Percentiles rank a stretch among this genome's conserved stretches.
Conservation (phyloP, 805 yeast species). For the Yamadazyma phyllophila region DNA sequence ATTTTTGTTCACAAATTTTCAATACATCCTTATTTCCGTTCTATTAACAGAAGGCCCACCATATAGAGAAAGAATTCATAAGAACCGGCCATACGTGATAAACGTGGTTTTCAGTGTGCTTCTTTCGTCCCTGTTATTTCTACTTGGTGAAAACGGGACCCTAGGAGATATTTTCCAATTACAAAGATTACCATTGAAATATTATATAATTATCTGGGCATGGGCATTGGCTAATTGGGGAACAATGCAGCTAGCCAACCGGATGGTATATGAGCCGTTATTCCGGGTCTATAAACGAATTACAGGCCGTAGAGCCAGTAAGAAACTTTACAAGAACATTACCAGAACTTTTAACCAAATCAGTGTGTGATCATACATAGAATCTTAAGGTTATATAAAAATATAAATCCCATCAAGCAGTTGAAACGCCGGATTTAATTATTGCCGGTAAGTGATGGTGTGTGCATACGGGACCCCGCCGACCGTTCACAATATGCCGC, state of each 20-base stretch:
- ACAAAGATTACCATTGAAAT: slow-evolving; percentile 52
- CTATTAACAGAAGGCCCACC: slow-evolving; percentile 93
- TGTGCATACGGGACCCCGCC: neutral
- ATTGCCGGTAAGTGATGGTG: neutral
- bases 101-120: slow-evolving; percentile 53
- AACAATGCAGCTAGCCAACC: slow-evolving; percentile 46
- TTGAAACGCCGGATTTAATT: neutral
- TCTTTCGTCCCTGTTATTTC: slow-evolving; percentile 55
- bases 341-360: slow-evolving; percentile 13
- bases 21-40: slow-evolving; percentile 80
- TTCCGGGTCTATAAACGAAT: slow-evolving; percentile 5
- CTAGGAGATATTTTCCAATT: slow-evolving; percentile 75
- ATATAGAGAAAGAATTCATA: slow-evolving; percentile 70
- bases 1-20: slow-evolving; percentile 80
- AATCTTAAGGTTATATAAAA: neutral
- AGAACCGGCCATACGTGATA: slow-evolving; percentile 67
- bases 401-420: no score
- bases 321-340: slow-evolving; percentile 41
- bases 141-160: slow-evolving; percentile 47
- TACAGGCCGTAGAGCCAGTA: slow-evolving; percentile 23
- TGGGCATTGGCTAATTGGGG: slow-evolving; percentile 50
- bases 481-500: neutral
- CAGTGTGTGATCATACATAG: neutral
- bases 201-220: slow-evolving; percentile 51
- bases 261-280: slow-evolving; percentile 38